Percentiles rank a stretch among this genome's conserved stretches.
Evolutionary conservation across 1,139 yeast genomes (phyloP).

Genomic region (Suhomyces terraborum): DNA sequence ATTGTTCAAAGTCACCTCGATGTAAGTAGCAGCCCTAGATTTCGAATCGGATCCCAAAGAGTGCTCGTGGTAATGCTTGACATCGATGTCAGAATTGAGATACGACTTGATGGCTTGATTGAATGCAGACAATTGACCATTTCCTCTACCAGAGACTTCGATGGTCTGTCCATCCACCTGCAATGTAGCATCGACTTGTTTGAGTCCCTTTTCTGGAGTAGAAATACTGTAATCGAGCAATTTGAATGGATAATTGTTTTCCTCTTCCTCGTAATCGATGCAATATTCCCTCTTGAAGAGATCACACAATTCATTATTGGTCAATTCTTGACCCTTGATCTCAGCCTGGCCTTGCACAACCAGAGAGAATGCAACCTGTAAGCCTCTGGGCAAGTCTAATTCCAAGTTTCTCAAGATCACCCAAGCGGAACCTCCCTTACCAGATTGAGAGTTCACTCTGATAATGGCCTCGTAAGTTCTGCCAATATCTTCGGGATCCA

Average conservation of each 20-base stretch:
- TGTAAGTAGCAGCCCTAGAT: constrained; percentile 88
- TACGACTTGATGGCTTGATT: constrained; percentile 69
- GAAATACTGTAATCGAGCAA: constrained; percentile 55
- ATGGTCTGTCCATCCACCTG: constrained; percentile 50
- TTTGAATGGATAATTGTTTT: constrained; percentile 34
- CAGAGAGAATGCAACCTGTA: constrained; percentile 87
- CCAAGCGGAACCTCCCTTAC: constrained; percentile 99
- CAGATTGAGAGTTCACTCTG: constrained; percentile 96
- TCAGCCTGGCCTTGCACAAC: constrained; percentile 85
- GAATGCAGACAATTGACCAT: constrained; percentile 94
- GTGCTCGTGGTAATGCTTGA: constrained; percentile 86
- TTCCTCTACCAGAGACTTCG: constrained; percentile 71
- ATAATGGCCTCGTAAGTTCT: constrained; percentile 97
- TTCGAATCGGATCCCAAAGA: constrained; percentile 81
- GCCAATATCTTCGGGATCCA: constrained; percentile 95
- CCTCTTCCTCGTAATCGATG: constrained; percentile 51
- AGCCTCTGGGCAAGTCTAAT: constrained; percentile 86
- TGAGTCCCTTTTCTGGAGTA: constrained; percentile 30
- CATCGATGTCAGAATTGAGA: constrained; percentile 63
- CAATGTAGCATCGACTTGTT: constrained; percentile 36
- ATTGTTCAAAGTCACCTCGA: constrained; percentile 56
- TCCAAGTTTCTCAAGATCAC: constrained; percentile 85
- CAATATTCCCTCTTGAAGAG: constrained; percentile 75
- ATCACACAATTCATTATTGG: constrained; percentile 70
- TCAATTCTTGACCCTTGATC: constrained; percentile 78